These are phyloP conservation scores for Nannizzia gypsea DNA, from an alignment of 2,329 filamentous ascomycete species.

Conservation along the genomic window DNA sequence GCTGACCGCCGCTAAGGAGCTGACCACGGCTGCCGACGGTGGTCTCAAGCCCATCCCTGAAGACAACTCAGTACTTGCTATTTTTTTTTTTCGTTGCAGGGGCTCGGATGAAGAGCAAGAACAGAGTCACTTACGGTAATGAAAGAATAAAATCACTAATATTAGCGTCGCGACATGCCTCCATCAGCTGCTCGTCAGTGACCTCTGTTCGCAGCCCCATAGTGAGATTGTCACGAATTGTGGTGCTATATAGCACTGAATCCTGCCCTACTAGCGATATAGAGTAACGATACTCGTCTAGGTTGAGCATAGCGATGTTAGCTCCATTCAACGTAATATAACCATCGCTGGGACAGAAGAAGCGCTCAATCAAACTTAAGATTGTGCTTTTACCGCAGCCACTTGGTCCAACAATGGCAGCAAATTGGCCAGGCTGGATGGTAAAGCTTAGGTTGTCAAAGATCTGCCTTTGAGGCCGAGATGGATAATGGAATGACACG, in stretches of 20 bases:
- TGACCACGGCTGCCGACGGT: background rate
- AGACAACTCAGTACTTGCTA: background rate
- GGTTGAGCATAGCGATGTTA: slow-evolving; percentile 57
- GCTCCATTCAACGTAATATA: slow-evolving; percentile 56
- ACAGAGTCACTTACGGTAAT: slow-evolving; percentile 37
- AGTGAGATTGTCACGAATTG: slow-evolving; percentile 59
- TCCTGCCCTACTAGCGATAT: slow-evolving; percentile 68
- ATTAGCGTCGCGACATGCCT: slow-evolving; percentile 49
- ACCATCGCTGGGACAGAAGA: slow-evolving; percentile 56
- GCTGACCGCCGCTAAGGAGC: background rate
- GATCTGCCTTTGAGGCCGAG: slow-evolving; percentile 47
- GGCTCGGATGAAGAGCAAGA: no score
- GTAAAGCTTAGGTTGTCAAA: slow-evolving; percentile 46
- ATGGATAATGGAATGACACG: slow-evolving; percentile 55
- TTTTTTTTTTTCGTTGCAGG: background rate
- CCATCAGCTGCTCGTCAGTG: slow-evolving; percentile 52
- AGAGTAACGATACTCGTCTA: slow-evolving; percentile 55
- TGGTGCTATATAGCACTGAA: slow-evolving; percentile 64
- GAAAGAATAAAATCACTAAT: slow-evolving; percentile 48
- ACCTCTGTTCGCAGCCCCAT: slow-evolving; percentile 43
- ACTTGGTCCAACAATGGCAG: slow-evolving; percentile 55
- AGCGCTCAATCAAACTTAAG: slow-evolving; percentile 62
- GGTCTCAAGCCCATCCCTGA: background rate
- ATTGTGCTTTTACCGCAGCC: slow-evolving; percentile 64
- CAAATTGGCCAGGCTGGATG: slow-evolving; percentile 35